Base-by-base conservation (phyloP, 2,329 filamentous ascomycete species). In the Claviceps pazoutovae region DNA sequence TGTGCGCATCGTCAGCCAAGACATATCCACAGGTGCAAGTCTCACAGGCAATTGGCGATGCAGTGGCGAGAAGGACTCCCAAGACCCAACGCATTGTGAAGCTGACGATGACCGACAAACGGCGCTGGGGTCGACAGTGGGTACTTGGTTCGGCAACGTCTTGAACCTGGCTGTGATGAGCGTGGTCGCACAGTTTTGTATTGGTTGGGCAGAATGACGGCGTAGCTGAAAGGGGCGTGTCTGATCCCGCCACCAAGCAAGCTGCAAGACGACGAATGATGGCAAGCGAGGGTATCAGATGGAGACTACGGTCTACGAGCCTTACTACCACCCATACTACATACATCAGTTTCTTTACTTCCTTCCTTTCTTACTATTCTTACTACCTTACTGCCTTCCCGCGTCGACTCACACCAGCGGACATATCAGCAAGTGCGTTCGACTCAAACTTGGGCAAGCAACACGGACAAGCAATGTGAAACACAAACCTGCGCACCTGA, bases 21-120 rank as follows among this genome's bases (percentile, higher is more conserved):
- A 75, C 75, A 64, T 88, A 90, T 49, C 86, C 86, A 62, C 86
- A 91, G 59, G 85, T 78, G 68, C 86, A 90, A 55, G 75, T 74
- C 14, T 53, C 52, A 4, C 53, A 56, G 30, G n/a, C 49, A 13
- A 36, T 19, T 14, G 13, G 56, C 43, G 39, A 58, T 60, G 50
- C 42, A 17, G 51, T 6, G 47, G 51, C 38, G 36, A 61, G 16
- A 9, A 56, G 26, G 19, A 51, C 2, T 41, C 26, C 37, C 46
- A 41, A 17, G 19, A 23, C 23, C 30, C 51, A 52, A 17, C 26
- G 37, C 46, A 51, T 48, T 43, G 43, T 37, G 34, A 34, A 39
- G 14, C 23, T 14, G 21, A 21, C 23, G 36, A n/a, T 21, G 17
- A 37, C 4, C 5, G 19, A 36, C 14, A 11, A 34, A 47, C 17